Evolutionary conservation across 2,329 filamentous ascomycete species (phyloP).

Genomic region (Amphichorda felina): DNA sequence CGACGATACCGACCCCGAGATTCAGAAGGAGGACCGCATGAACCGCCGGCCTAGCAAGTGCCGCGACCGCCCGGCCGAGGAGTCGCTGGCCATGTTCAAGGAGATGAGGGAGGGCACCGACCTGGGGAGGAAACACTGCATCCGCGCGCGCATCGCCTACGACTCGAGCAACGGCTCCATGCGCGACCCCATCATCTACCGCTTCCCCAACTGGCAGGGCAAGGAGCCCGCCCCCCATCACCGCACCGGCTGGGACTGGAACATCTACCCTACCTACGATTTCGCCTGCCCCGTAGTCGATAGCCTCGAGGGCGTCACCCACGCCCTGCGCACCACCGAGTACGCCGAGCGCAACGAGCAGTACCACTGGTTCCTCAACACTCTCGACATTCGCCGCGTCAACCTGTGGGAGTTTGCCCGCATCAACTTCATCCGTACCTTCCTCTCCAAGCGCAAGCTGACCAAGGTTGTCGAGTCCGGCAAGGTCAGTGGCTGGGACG

Average conservation of each 20-base stretch:
- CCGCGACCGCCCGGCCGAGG: conserved; percentile 67
- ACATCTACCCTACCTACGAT: conserved; percentile 89
- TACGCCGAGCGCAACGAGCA: conserved; percentile 80
- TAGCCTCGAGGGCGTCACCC: conserved; percentile 69
- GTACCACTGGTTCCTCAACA: conserved; percentile 76
- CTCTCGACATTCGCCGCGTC: conserved; percentile 61
- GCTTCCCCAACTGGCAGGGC: conserved; percentile 59
- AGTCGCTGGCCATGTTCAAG: conserved; percentile 76
- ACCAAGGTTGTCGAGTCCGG: conserved; percentile 71
- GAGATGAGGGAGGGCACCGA: conserved; percentile 84
- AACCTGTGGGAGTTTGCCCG: conserved; percentile 79
- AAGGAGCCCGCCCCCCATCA: conserved; percentile 44
- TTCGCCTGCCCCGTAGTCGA: conserved; percentile 78
- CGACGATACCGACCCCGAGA: conserved; percentile 84
- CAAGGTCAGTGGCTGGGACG: conserved; percentile 74
- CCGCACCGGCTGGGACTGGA: conserved; percentile 73
- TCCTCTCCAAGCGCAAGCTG: conserved; percentile 78
- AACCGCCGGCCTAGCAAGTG: conserved; percentile 72
- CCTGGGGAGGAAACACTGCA: conserved; percentile 76
- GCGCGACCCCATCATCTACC: conserved; percentile 88
- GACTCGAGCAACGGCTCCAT: conserved; percentile 93
- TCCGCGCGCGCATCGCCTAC: conserved; percentile 85
- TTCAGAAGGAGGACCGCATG: conserved; percentile 76
- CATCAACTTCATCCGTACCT: conserved; percentile 74
- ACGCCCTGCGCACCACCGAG: conserved; percentile 73